Conservation (phyloP, 306 rosid species). For the Lotus japonicus region DNA sequence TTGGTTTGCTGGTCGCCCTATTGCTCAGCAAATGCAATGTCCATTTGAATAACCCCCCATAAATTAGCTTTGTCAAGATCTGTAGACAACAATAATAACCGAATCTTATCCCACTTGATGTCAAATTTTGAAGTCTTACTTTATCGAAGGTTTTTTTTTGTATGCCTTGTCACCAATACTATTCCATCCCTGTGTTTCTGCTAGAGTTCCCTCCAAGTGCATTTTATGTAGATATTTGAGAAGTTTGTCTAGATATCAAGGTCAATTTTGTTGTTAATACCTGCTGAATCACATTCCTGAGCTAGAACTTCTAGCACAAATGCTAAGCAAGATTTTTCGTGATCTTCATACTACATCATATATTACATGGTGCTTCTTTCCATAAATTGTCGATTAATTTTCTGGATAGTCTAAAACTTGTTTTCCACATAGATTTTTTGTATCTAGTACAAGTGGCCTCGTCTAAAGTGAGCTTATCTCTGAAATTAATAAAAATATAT, state of each 20-base stretch:
- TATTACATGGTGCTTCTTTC: constrained; percentile 1
- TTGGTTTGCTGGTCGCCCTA: background rate
- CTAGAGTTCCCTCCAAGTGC: background rate
- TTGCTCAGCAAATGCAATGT: background rate
- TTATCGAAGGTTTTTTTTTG: background rate
- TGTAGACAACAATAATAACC: background rate
- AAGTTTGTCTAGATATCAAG: background rate
- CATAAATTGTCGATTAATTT: background rate
- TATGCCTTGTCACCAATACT: background rate
- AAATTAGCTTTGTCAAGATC: background rate
- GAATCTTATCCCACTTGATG: background rate
- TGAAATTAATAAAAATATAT: background rate
- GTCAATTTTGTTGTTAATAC: background rate
- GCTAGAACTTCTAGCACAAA: background rate
- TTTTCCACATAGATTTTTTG: background rate
- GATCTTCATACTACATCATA: background rate
- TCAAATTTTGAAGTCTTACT: background rate
- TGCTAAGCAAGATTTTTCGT: background rate
- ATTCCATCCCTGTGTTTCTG: background rate
- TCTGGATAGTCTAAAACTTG: no score
- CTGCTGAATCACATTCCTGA: constrained; percentile 3
- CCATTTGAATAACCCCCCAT: background rate
- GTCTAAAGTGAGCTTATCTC: background rate
- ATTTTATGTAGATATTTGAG: background rate
- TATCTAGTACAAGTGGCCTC: background rate